Percentiles rank a stretch among this genome's conserved stretches.
phyloP scores from a whole-genome alignment of 495 filamentous ascomycete species.

The Aspergillus baeticus region DNA sequence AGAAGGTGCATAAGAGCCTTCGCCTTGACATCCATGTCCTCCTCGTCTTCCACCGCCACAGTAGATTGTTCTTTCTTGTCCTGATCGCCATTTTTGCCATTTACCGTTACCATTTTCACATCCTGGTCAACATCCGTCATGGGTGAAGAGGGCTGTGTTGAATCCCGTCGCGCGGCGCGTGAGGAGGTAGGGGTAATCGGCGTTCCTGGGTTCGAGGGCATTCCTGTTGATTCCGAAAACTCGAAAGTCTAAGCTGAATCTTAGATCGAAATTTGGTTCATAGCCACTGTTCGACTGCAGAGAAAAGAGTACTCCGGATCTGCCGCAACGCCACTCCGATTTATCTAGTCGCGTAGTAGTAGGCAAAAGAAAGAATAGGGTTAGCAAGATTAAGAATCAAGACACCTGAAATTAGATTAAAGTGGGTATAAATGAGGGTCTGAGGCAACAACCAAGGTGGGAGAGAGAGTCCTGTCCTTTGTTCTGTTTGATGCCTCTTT shows the following conservation, averaged over 20 bases:
- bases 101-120: constrained; percentile 14
- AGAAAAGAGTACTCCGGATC: background rate
- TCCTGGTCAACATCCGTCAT: constrained; percentile 25
- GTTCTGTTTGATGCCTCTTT: background rate
- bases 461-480: background rate
- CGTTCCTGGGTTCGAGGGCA: constrained; percentile 38
- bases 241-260: background rate
- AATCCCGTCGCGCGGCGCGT: constrained; percentile 30
- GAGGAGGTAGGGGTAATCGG: constrained; percentile 35
- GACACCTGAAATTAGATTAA: background rate
- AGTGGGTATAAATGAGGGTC: background rate
- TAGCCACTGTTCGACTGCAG: background rate
- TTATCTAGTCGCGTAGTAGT: background rate
- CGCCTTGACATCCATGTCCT: constrained; percentile 41
- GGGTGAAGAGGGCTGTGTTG: constrained; percentile 47
- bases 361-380: background rate
- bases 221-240: background rate
- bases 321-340: background rate
- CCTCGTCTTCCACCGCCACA: constrained; percentile 25
- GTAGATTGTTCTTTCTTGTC: background rate
- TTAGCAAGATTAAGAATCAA: background rate
- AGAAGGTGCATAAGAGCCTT: constrained; percentile 44
- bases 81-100: background rate
- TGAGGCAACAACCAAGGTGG: background rate
- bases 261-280: background rate